These are phyloP conservation scores for Aspergillus terreus DNA, from an alignment of 2,329 filamentous ascomycete species.

Conservation along the genomic window DNA sequence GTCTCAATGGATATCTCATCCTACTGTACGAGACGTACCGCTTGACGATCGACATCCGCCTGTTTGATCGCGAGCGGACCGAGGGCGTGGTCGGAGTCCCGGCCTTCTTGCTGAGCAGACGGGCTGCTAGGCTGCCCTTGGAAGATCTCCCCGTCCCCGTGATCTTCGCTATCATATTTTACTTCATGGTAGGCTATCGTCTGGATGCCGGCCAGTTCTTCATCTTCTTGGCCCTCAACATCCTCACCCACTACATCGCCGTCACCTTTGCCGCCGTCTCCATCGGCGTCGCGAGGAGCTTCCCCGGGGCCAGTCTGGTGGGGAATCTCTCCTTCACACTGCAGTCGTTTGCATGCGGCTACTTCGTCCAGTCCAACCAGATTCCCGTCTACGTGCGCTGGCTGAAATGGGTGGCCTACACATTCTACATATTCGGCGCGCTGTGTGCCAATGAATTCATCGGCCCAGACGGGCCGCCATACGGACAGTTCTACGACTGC, in stretches of 20 bases:
- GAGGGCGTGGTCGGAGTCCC: conserved; percentile 69
- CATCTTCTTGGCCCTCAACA: conserved; percentile 64
- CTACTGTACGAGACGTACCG: conserved; percentile 74
- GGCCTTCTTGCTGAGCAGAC: conserved; percentile 66
- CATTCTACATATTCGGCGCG: conserved; percentile 64
- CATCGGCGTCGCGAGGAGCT: conserved; percentile 62
- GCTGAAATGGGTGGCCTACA: conserved; percentile 55
- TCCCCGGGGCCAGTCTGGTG: conserved; percentile 67
- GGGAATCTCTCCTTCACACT: conserved; percentile 70
- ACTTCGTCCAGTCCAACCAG: conserved; percentile 69
- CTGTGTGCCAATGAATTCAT: conserved; percentile 69
- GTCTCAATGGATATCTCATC: conserved; percentile 72
- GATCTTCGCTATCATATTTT: conserved; percentile 67
- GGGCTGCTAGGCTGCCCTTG: conserved; percentile 64
- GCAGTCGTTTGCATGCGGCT: conserved; percentile 71
- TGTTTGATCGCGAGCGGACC: conserved; percentile 71
- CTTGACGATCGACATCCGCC: conserved; percentile 67
- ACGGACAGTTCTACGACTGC: conserved; percentile 69
- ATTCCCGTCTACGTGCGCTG: conserved; percentile 76
- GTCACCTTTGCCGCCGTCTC: conserved; percentile 68
- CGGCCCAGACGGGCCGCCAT: conserved; percentile 29
- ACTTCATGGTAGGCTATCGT: conserved; percentile 75
- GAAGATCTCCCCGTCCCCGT: conserved; percentile 72
- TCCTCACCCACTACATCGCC: conserved; percentile 70
- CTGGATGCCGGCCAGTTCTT: conserved; percentile 63